Percentiles rank a stretch among this genome's conserved stretches.
Conservation (phyloP, 495 filamentous ascomycete genomes). For the Trichoderma virens region DNA sequence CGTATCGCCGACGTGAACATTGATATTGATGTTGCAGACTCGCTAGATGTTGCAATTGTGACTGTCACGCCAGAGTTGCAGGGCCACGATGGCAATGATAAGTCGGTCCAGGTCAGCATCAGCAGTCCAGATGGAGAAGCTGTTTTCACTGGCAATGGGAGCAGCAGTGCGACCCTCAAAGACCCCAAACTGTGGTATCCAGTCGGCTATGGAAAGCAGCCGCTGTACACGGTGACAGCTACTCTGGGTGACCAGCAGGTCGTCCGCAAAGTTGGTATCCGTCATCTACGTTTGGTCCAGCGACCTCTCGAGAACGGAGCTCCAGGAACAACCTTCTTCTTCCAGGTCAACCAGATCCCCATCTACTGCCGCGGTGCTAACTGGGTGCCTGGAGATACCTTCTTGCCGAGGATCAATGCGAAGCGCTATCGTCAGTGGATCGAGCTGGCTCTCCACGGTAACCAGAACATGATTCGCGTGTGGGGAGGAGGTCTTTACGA, state of each 20-base stretch:
- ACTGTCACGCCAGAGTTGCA: constrained; percentile 40
- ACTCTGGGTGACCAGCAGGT: constrained; percentile 24
- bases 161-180: constrained; percentile 36
- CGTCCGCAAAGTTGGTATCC: constrained; percentile 55
- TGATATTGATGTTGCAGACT: constrained; percentile 43
- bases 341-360: constrained; percentile 62
- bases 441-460: constrained; percentile 50
- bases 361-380: constrained; percentile 65
- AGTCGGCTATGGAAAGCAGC: constrained; percentile 57
- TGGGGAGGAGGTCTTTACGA: constrained; percentile 82
- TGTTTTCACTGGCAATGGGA: constrained; percentile 24
- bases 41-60: constrained; percentile 30
- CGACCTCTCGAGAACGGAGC: constrained; percentile 43
- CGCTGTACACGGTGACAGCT: constrained; percentile 53
- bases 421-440: constrained; percentile 61
- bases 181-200: constrained; percentile 68
- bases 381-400: constrained; percentile 72
- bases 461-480: constrained; percentile 56
- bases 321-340: constrained; percentile 63
- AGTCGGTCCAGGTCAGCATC: constrained; percentile 36
- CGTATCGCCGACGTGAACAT: constrained; percentile 51
- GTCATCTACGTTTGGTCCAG: constrained; percentile 55
- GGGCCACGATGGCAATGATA: constrained; percentile 34
- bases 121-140: constrained; percentile 32
- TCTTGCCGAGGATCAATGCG: constrained; percentile 50